These are phyloP conservation scores for Chytridium lagenaria DNA, from an alignment of 371 early-diverging fungal genomes.

Conservation along the genomic window DNA sequence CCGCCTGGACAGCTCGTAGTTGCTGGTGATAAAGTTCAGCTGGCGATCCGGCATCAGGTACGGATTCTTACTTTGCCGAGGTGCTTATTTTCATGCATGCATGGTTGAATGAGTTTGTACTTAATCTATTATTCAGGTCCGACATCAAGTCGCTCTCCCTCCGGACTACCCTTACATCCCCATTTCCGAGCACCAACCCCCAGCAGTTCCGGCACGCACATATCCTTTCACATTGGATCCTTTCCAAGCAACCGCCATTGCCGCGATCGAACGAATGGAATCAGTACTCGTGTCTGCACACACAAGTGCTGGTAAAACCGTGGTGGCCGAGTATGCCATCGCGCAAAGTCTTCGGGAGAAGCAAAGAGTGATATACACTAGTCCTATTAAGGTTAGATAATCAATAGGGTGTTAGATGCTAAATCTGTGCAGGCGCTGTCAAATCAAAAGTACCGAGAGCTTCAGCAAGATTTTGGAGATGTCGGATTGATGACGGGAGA, in stretches of 20 bases:
- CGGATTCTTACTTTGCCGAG: too few species aligned
- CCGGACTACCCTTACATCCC: constrained; percentile 86
- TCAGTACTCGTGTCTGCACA: constrained; percentile 99
- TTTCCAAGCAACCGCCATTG: constrained; percentile 94
- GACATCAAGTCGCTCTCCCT: constrained; percentile 96
- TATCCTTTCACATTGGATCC: constrained; percentile 98
- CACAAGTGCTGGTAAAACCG: constrained; percentile 99
- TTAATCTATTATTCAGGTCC: constrained; percentile 57
- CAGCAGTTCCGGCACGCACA: constrained; percentile 80
- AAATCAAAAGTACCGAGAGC: constrained; percentile 99
- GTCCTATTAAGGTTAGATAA: constrained; percentile 93
- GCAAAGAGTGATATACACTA: constrained; percentile 99
- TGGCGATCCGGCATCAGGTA: constrained; percentile 42
- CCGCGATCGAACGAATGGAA: constrained; percentile 94
- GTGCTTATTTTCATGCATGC: too few species aligned
- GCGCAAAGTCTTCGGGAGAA: constrained; percentile 91
- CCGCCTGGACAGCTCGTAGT: too few species aligned
- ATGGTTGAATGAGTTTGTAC: not conserved
- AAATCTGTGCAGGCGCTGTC: constrained; percentile 79
- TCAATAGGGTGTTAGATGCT: not conserved
- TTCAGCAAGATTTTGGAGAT: constrained; percentile 97
- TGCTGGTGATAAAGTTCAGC: constrained; percentile 18
- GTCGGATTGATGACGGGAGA: constrained; percentile 99
- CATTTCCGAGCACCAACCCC: constrained; percentile 81
- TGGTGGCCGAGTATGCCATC: constrained; percentile 99